Evolutionary conservation across 306 rosid species (phyloP).

Genomic region (Sesbania bispinosa): DNA sequence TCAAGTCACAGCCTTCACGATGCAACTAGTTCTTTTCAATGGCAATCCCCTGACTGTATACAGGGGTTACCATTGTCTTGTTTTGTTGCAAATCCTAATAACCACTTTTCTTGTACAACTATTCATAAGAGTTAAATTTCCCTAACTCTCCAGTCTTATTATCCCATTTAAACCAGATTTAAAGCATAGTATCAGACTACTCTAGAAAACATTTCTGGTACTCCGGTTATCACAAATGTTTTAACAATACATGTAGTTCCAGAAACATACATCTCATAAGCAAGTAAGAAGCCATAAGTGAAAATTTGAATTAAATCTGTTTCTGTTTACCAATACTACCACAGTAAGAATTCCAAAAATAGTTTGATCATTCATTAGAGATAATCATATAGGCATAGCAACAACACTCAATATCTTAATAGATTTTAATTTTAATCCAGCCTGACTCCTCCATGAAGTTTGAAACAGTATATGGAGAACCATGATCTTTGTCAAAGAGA

Average conservation of each 20-base stretch:
- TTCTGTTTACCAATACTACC: neutral
- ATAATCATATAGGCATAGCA: neutral
- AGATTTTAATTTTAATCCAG: neutral
- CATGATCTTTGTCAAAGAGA: neutral
- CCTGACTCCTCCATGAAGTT: neutral
- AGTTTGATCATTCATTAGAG: constrained; percentile 1
- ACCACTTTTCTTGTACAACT: no score
- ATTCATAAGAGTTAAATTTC: neutral
- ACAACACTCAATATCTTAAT: constrained; percentile 6
- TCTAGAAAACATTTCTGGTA: neutral
- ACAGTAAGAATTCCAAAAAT: neutral
- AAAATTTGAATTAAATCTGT: neutral
- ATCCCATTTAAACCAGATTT: neutral
- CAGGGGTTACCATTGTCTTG: neutral
- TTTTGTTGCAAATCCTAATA: neutral
- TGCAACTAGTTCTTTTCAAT: neutral
- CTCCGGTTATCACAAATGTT: neutral
- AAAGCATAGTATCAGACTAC: neutral
- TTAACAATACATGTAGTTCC: neutral
- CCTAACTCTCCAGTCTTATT: neutral
- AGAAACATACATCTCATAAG: neutral
- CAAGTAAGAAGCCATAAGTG: neutral
- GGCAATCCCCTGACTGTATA: neutral
- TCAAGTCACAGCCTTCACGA: neutral
- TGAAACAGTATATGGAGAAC: neutral